These are phyloP conservation scores for Apophysomyces ossiformis DNA, from an alignment of 371 early-diverging fungal genomes.

Conservation along the genomic window DNA sequence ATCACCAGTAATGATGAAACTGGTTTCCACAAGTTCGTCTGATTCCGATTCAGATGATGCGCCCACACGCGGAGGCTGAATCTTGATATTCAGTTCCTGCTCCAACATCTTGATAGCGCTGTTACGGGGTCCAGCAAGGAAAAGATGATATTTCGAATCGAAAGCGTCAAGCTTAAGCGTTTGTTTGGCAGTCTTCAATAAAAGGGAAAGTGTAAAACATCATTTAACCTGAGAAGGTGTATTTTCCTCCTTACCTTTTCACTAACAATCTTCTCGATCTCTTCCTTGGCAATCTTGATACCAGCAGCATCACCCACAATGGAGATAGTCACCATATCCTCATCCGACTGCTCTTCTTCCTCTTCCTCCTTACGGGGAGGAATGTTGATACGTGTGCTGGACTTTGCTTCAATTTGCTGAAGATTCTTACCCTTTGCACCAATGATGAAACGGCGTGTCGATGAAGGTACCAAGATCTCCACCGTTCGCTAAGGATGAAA, in stretches of 20 bases:
- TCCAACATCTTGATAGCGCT: conserved; percentile 57
- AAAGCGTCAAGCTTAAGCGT: conserved; percentile 60
- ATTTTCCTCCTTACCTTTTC: conserved; percentile 60
- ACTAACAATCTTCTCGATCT: conserved; percentile 82
- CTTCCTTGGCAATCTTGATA: conserved; percentile 83
- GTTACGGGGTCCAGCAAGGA: conserved; percentile 81
- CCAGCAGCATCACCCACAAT: conserved; percentile 89
- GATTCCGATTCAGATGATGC: conserved; percentile 14
- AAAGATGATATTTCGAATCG: conserved; percentile 73
- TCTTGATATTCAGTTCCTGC: conserved; percentile 69
- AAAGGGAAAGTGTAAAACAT: conserved; percentile 3
- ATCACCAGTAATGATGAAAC: conserved; percentile 70
- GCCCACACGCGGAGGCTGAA: conserved; percentile 71
- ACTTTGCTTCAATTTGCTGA: conserved; percentile 73
- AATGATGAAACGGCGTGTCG: conserved; percentile 81
- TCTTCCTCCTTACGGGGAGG: conserved; percentile 64
- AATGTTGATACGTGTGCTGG: conserved; percentile 80
- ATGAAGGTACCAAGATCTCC: conserved; percentile 73
- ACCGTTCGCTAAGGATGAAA: conserved; percentile 49
- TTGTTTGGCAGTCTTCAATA: conserved; percentile 58
- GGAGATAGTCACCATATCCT: conserved; percentile 64
- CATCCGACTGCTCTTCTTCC: conserved; percentile 57
- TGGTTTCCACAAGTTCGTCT: conserved; percentile 55
- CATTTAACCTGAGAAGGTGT: conserved; percentile 10
- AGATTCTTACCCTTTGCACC: conserved; percentile 87